Percentiles rank a stretch among this genome's conserved stretches.
phyloP scores from a whole-genome alignment of 1,139 yeast species.

The Geotrichum reessii region DNA sequence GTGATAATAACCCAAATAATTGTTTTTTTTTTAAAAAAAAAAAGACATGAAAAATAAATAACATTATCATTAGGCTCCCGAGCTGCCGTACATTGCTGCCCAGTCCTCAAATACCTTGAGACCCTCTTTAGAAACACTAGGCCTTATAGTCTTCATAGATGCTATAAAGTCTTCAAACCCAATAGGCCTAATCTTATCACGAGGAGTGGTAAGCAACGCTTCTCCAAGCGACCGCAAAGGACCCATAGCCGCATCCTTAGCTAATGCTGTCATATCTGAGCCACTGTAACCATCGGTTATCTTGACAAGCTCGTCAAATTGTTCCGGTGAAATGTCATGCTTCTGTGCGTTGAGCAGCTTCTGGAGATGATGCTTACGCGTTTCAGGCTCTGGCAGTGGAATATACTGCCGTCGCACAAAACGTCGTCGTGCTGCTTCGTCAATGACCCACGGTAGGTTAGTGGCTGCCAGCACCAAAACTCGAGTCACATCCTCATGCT shows the following conservation, averaged over 20 bases:
- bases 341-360: slow-evolving; percentile 72
- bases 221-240: slow-evolving; percentile 91
- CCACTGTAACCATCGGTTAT: slow-evolving; percentile 84
- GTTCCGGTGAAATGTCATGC: slow-evolving; percentile 56
- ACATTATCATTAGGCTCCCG: slow-evolving; percentile 52
- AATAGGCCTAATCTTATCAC: slow-evolving; percentile 81
- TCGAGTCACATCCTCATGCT: slow-evolving; percentile 55
- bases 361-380: slow-evolving; percentile 65
- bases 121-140: slow-evolving; percentile 87
- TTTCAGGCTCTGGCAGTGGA: slow-evolving; percentile 86
- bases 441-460: slow-evolving; percentile 95
- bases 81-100: slow-evolving; percentile 86
- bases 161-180: slow-evolving; percentile 66
- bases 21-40: no score
- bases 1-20: no score
- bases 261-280: slow-evolving; percentile 88
- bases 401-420: slow-evolving; percentile 91
- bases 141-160: slow-evolving; percentile 78
- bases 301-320: slow-evolving; percentile 53
- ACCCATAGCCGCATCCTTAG: slow-evolving; percentile 98
- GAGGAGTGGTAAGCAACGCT: slow-evolving; percentile 72
- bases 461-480: slow-evolving; percentile 95
- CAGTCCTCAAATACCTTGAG: slow-evolving; percentile 76
- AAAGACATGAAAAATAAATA: no score
- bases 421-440: slow-evolving; percentile 95